Base-by-base conservation (phyloP, 768 basidiomycete species). In the Trametes cingulata region DNA sequence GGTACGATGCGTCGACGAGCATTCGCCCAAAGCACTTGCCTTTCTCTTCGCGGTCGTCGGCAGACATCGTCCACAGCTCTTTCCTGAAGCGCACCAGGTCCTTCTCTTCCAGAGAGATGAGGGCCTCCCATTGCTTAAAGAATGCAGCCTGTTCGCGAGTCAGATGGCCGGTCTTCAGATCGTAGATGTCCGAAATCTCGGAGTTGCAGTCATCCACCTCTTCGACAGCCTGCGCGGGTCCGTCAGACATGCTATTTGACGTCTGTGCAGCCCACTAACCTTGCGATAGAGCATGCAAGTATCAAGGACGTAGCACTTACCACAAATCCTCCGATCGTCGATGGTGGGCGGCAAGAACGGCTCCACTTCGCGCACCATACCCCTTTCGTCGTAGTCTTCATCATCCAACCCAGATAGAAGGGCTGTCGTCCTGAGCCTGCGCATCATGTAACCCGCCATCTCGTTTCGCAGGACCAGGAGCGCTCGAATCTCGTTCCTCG, bases 281-380 rank as follows among this genome's bases (percentile, higher is more conserved):
- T 89, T 91, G 43, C 96, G 88, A 75, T 95, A 98, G 12, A 99
- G 79, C 89, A 98, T 94, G 73, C 97, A 98, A 1, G 85, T 81
- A 67, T 99, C 93, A 6, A 91, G 74, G 0, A 83, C 80, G 69
- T 87, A 98, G 69, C 97, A 98, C 49, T 78, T 82, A 69, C 85
- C 85, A 72, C 97, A 99, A 12, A 80, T 75, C 56, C 86, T 76
- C 58, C 86, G 82, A 63, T 93, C 85, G 69, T 98, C 93, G 60
- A 97, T 88, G 0, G 94, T 91, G 0, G 87, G 82, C 1, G 97
- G 97, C 19, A 99, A 76, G 72, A 96, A 91, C 9, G 82, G 77
- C 64, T 84, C 81, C 40, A 62, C 54, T 1, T 69, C 63, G 15
- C 62, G 70, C 13, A 54, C 65, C 3, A 41, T 52, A 15, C 47